Percentiles rank a stretch among this genome's conserved stretches.
These are phyloP conservation scores for Nakazawaea wickerhamii DNA, from an alignment of 805 yeast species.

Conservation along the genomic window DNA sequence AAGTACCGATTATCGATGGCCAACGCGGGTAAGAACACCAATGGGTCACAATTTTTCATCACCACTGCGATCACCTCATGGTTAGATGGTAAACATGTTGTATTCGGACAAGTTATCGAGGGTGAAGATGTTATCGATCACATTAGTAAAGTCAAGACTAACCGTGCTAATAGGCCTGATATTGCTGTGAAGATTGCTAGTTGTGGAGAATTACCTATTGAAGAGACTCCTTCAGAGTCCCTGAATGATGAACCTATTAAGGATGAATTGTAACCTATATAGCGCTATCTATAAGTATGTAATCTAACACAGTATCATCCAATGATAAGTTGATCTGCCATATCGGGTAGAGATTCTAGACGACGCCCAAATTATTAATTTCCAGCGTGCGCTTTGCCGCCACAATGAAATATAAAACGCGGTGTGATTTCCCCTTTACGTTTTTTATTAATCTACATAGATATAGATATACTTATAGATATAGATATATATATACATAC, in stretches of 20 bases:
- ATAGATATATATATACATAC: constrained; percentile 14
- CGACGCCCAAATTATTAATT: background rate
- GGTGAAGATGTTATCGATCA: constrained; percentile 78
- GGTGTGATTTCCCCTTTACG: background rate
- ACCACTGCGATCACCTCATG: constrained; percentile 87
- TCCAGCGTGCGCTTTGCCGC: background rate
- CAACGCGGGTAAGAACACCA: constrained; percentile 72
- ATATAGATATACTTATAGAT: background rate
- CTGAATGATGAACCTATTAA: too few relatives aligned
- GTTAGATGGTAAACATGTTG: constrained; percentile 94
- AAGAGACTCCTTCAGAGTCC: too few relatives aligned
- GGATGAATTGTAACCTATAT: constrained; percentile 29
- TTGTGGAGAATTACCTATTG: constrained; percentile 45
- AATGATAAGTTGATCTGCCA: background rate
- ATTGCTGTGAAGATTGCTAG: constrained; percentile 58
- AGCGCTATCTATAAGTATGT: too few relatives aligned
- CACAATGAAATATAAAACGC: background rate
- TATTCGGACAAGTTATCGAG: constrained; percentile 88
- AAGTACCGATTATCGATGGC: constrained; percentile 76
- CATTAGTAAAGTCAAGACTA: constrained; percentile 70
- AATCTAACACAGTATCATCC: background rate
- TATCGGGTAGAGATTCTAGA: background rate
- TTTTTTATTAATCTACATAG: background rate
- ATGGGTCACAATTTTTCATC: constrained; percentile 93
- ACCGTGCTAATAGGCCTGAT: constrained; percentile 66